A percentile compares a stretch with the other conserved stretches of the same genome.
These are phyloP conservation scores for Yamadazyma songkhlaensis DNA, from an alignment of 1,139 yeast genomes.

Conservation along the genomic window DNA sequence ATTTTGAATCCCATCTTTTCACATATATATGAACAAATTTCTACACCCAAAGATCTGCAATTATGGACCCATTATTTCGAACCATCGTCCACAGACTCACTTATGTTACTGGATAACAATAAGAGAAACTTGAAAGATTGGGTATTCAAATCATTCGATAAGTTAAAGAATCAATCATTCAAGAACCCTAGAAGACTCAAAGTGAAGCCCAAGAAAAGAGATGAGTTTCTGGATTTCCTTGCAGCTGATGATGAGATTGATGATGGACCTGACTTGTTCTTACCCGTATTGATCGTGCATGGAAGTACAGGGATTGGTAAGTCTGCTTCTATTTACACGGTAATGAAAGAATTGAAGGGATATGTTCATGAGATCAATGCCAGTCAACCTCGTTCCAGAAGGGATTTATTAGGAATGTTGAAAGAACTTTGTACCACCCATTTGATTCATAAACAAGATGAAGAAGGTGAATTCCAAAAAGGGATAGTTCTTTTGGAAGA, in stretches of 20 bases:
- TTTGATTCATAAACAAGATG: constrained; percentile 54
- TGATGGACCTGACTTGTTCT: constrained; percentile 36
- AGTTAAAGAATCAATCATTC: constrained; percentile 30
- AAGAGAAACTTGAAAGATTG: constrained; percentile 35
- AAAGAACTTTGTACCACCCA: constrained; percentile 86
- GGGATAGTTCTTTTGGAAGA: constrained; percentile 83
- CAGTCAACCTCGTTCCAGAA: constrained; percentile 67
- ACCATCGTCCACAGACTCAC: constrained; percentile 35
- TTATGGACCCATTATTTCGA: constrained; percentile 47
- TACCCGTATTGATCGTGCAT: constrained; percentile 62
- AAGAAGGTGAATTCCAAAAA: constrained; percentile 44
- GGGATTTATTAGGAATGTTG: constrained; percentile 62
- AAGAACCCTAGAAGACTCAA: constrained; percentile 29
- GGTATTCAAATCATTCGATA: constrained; percentile 48
- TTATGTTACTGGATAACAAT: constrained; percentile 28
- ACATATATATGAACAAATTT: constrained; percentile 3
- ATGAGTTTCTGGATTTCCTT: constrained; percentile 23
- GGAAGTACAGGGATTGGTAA: constrained; percentile 83
- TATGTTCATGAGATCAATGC: constrained; percentile 83
- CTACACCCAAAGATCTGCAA: neutral
- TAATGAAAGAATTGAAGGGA: constrained; percentile 61
- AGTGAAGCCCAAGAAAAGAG: constrained; percentile 17
- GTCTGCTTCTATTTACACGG: constrained; percentile 69
- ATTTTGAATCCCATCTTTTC: constrained; percentile 2
- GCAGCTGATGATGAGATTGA: constrained; percentile 25